Percentiles rank a stretch among this genome's conserved stretches.
These are phyloP conservation scores for Aspergillus unguis DNA, from an alignment of 2,329 filamentous ascomycete species.

Conservation along the genomic window DNA sequence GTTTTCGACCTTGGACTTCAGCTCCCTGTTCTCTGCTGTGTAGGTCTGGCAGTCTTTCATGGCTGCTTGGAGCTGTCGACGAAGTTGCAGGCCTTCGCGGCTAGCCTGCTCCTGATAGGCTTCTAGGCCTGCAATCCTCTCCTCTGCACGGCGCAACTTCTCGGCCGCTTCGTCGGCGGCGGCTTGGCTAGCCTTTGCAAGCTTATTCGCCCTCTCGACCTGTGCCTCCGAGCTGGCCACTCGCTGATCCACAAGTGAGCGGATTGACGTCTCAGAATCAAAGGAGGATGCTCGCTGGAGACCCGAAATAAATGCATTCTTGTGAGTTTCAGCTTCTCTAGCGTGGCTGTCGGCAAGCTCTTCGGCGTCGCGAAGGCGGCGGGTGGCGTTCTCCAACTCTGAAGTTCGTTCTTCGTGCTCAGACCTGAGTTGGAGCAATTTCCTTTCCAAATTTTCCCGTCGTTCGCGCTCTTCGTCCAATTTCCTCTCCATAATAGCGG, in stretches of 20 bases:
- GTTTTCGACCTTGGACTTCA: slow-evolving; percentile 76
- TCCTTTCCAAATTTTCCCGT: slow-evolving; percentile 71
- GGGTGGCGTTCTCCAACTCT: slow-evolving; percentile 71
- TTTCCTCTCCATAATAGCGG: slow-evolving; percentile 71
- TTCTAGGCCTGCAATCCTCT: slow-evolving; percentile 92
- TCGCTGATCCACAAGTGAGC: slow-evolving; percentile 51
- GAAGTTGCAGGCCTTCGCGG: slow-evolving; percentile 82
- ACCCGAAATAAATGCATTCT: slow-evolving; percentile 75
- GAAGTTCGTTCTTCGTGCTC: slow-evolving; percentile 78
- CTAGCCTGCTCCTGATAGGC: slow-evolving; percentile 97
- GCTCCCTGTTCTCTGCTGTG: slow-evolving; percentile 73
- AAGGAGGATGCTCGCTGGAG: slow-evolving; percentile 66
- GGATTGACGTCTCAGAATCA: slow-evolving; percentile 35
- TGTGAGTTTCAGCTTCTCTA: slow-evolving; percentile 80
- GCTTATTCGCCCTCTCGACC: slow-evolving; percentile 68
- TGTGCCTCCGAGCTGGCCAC: slow-evolving; percentile 74
- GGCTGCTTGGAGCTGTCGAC: slow-evolving; percentile 81
- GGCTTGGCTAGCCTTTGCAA: slow-evolving; percentile 84
- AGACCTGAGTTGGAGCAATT: slow-evolving; percentile 69
- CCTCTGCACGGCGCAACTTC: slow-evolving; percentile 86
- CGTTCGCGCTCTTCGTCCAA: slow-evolving; percentile 73
- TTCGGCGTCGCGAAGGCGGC: slow-evolving; percentile 78
- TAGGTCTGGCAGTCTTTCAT: slow-evolving; percentile 80
- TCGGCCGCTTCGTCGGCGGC: slow-evolving; percentile 85
- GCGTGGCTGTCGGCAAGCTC: slow-evolving; percentile 84